Evolutionary conservation across 768 basidiomycete genomes (phyloP).

Genomic region (Flagelloscypha sp.): DNA sequence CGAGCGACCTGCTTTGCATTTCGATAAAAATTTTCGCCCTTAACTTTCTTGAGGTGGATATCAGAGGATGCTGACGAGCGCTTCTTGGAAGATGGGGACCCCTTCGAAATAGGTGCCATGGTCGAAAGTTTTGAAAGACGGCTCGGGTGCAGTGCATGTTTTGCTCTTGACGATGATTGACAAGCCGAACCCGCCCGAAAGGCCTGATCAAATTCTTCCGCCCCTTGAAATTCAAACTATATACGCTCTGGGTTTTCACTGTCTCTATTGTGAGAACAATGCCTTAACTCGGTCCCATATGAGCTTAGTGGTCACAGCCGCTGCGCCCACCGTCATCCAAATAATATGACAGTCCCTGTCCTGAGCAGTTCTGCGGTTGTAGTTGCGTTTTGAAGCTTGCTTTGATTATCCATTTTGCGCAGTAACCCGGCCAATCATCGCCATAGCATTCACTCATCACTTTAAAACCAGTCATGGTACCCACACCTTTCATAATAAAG

Average conservation of each 20-base stretch:
- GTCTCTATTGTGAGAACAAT: neutral
- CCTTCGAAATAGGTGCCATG: constrained; percentile 27
- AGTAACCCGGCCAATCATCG: no score
- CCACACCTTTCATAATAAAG: no score
- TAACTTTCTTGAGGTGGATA: constrained; percentile 57
- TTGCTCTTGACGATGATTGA: neutral
- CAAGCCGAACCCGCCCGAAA: neutral
- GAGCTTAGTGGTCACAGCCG: no score
- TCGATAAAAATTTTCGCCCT: constrained; percentile 98
- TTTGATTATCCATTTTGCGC: no score
- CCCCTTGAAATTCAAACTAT: neutral
- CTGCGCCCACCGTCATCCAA: no score
- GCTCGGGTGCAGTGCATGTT: neutral
- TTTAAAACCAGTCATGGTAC: no score
- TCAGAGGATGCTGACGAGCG: constrained; percentile 38
- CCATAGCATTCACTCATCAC: no score
- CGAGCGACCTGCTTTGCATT: constrained; percentile 81
- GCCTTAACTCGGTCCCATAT: neutral
- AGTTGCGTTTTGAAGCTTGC: no score
- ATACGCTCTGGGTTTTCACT: neutral
- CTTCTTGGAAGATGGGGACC: constrained; percentile 22
- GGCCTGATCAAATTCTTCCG: neutral
- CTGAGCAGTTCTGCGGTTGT: no score
- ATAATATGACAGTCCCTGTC: no score
- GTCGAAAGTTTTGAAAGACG: neutral